Evolutionary conservation across 225 moss, liverwort and hornwort genomes (phyloP).

Genomic region (Takakia lepidozioides): DNA sequence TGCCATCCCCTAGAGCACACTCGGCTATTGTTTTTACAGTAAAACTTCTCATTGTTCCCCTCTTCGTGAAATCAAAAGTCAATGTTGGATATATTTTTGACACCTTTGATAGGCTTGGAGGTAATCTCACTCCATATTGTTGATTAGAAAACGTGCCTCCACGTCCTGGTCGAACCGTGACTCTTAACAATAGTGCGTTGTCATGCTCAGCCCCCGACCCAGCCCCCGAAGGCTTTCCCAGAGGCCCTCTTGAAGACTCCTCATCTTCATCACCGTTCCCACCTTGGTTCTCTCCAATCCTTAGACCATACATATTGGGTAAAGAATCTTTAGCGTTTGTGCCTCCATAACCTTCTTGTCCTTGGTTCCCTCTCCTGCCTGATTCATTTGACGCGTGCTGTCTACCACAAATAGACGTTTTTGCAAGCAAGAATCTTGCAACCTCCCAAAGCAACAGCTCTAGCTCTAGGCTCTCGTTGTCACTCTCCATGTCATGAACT

Average conservation of each 20-base stretch:
- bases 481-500: background rate
- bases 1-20: conserved; percentile 6
- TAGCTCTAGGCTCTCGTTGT: background rate
- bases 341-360: background rate
- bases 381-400: background rate
- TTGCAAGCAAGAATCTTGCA: background rate
- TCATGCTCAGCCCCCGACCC: background rate
- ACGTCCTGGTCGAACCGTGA: conserved; percentile 2
- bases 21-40: conserved; percentile 6
- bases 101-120: conserved; percentile 4
- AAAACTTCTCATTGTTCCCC: background rate
- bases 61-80: conserved; percentile 9
- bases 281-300: background rate
- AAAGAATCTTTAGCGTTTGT: background rate
- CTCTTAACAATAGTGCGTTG: background rate
- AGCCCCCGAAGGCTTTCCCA: background rate
- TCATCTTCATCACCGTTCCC: conserved; percentile 2
- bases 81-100: conserved; percentile 6
- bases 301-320: conserved; percentile 1
- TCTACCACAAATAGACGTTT: background rate
- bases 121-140: background rate
- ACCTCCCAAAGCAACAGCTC: conserved; percentile 7
- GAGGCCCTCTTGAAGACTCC: background rate
- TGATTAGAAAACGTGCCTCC: background rate
- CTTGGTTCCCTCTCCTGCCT: conserved; percentile 3